These are phyloP conservation scores for Pyricularia sp. DNA, from an alignment of 2,329 filamentous ascomycete genomes.

Conservation along the genomic window DNA sequence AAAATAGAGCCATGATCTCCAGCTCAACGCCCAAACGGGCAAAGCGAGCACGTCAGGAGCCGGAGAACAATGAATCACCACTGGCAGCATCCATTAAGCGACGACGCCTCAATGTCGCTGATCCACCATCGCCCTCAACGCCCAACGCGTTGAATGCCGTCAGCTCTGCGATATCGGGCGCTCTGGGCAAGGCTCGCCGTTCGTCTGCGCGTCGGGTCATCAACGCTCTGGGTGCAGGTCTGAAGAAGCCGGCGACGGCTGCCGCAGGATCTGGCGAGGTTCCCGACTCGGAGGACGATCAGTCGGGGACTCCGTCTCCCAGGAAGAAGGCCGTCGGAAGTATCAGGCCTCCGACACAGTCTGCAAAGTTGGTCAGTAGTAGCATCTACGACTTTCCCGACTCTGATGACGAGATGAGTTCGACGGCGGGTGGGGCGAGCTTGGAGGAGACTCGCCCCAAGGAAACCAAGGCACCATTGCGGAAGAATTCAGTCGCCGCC, in stretches of 20 bases:
- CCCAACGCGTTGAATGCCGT: constrained; percentile 12
- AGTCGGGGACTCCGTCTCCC: neutral
- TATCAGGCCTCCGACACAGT: neutral
- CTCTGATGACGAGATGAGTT: constrained; percentile 9
- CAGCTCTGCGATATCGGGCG: constrained; percentile 12
- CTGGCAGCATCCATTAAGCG: constrained; percentile 9
- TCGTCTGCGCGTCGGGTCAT: neutral
- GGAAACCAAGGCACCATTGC: constrained; percentile 5
- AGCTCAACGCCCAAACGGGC: neutral
- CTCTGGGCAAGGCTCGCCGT: neutral
- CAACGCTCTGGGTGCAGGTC: neutral
- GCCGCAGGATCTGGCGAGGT: constrained; percentile 11
- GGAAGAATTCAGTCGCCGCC: neutral
- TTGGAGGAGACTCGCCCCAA: constrained; percentile 4
- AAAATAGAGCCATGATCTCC: neutral
- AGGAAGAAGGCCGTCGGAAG: neutral
- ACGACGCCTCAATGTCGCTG: constrained; percentile 8
- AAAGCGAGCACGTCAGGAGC: neutral
- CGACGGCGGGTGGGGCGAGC: neutral
- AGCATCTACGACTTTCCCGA: constrained; percentile 12
- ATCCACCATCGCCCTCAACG: constrained; percentile 12
- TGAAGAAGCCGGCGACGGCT: neutral
- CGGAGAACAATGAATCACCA: neutral
- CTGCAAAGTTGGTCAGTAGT: neutral
- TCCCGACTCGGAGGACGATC: constrained; percentile 15